Evolutionary conservation across 2,329 filamentous ascomycete species (phyloP).

Genomic region (Botryotinia globosa): DNA sequence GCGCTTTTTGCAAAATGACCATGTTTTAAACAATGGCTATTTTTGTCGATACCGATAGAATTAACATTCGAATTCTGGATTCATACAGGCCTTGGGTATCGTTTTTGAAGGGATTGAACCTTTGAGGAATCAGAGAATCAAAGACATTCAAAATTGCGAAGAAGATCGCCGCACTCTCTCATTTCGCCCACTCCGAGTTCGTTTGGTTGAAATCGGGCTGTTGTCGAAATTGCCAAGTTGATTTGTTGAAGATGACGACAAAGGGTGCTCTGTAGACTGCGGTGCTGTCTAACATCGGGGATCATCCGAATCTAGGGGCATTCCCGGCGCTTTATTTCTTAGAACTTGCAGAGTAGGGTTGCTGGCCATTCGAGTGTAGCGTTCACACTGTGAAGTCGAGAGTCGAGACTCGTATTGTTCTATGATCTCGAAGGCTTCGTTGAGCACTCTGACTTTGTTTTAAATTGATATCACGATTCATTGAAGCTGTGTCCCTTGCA

Average conservation of each 20-base stretch:
- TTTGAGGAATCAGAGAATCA: background rate
- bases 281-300: slow-evolving; percentile 16
- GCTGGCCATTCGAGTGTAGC: background rate
- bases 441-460: background rate
- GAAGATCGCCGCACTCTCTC: slow-evolving; percentile 8
- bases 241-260: slow-evolving; percentile 19
- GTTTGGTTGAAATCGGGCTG: background rate
- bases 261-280: background rate
- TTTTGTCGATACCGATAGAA: background rate
- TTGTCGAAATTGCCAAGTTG: background rate
- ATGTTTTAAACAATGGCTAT: background rate
- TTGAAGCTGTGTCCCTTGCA: background rate
- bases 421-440: slow-evolving; percentile 1
- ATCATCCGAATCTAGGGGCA: slow-evolving; percentile 4
- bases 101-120: background rate
- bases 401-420: slow-evolving; percentile 4
- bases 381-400: background rate
- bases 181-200: slow-evolving; percentile 1
- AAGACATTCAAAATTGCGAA: slow-evolving; percentile 1
- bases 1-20: background rate
- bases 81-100: background rate
- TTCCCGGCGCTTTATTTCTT: background rate
- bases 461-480: background rate
- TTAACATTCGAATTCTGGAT: background rate
- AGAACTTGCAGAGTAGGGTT: background rate